Percentiles rank a stretch among this genome's conserved stretches.
phyloP scores from a whole-genome alignment of 306 rosid species.

The Dalbergia cochinchinensis region DNA sequence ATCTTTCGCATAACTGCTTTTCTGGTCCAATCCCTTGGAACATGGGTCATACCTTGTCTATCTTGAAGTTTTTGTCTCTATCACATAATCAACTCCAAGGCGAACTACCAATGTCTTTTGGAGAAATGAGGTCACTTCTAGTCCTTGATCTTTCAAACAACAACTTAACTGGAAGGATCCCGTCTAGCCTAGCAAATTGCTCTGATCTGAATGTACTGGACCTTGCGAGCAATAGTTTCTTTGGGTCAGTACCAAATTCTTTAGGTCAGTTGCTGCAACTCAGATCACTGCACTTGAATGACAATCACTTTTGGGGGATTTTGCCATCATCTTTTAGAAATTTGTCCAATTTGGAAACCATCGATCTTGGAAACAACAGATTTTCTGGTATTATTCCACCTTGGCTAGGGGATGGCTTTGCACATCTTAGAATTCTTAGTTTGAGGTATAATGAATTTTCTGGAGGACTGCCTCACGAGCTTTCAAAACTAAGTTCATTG shows the following conservation, averaged over 20 bases:
- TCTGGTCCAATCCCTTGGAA: conserved; percentile 51
- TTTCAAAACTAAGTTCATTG: conserved; percentile 54
- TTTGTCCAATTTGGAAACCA: conserved; percentile 51
- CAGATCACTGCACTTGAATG: conserved; percentile 46
- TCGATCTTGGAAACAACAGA: conserved; percentile 54
- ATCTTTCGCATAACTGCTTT: conserved; percentile 57
- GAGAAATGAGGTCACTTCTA: background rate
- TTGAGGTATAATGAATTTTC: conserved; percentile 59
- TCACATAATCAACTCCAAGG: conserved; percentile 53
- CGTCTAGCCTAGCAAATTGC: conserved; percentile 53
- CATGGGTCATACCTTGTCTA: conserved; percentile 17
- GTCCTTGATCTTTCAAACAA: conserved; percentile 57
- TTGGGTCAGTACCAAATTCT: conserved; percentile 48
- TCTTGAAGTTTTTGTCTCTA: conserved; percentile 40
- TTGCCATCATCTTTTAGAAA: conserved; percentile 53
- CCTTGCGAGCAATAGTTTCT: conserved; percentile 46
- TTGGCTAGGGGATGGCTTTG: conserved; percentile 51
- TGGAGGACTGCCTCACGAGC: conserved; percentile 39
- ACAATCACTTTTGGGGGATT: conserved; percentile 49
- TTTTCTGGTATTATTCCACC: conserved; percentile 48
- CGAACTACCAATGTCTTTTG: conserved; percentile 52
- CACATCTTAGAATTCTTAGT: conserved; percentile 42
- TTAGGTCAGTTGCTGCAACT: conserved; percentile 48
- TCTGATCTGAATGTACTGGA: conserved; percentile 44
- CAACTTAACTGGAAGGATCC: conserved; percentile 52